A percentile compares a stretch with the other conserved stretches of the same genome.
These are phyloP conservation scores for Solanum lycopersicoides DNA, from an alignment of 257 asterid genomes.

Conservation along the genomic window DNA sequence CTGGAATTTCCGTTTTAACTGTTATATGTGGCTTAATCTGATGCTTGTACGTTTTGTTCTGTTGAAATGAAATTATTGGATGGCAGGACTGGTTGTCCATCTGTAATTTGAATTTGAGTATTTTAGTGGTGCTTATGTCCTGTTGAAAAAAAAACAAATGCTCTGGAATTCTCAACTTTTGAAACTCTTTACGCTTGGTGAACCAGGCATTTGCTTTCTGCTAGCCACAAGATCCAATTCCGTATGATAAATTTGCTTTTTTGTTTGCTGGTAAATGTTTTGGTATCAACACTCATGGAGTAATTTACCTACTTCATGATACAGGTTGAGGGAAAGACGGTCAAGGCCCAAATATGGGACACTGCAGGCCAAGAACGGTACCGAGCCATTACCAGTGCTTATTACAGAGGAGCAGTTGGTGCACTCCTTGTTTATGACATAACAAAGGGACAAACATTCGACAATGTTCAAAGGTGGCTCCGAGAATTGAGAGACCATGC, in stretches of 20 bases:
- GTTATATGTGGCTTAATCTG: background rate
- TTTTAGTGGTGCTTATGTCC: background rate
- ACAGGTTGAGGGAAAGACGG: slow-evolving; percentile 8
- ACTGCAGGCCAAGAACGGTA: slow-evolving; percentile 12
- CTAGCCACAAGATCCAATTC: background rate
- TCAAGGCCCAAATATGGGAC: slow-evolving; percentile 11
- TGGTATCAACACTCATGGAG: background rate
- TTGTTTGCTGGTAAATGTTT: background rate
- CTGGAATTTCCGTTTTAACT: background rate
- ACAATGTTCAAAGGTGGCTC: slow-evolving; percentile 9
- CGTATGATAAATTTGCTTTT: background rate
- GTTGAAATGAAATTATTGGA: background rate
- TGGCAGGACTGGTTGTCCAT: background rate
- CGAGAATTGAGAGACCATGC: slow-evolving; percentile 12
- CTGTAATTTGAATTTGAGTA: background rate
- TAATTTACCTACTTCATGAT: background rate
- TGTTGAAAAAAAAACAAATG: background rate
- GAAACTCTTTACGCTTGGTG: background rate
- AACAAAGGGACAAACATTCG: slow-evolving; percentile 6
- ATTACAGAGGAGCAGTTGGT: slow-evolving; percentile 9
- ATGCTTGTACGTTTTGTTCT: background rate
- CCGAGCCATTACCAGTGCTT: slow-evolving; percentile 11
- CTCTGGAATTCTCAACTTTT: background rate
- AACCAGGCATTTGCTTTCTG: background rate
- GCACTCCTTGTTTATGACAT: slow-evolving; percentile 11